A percentile compares a stretch with the other conserved stretches of the same genome.
phyloP scores from a whole-genome alignment of 2,329 filamentous ascomycete genomes.

The Cyphellophora attinorum region DNA sequence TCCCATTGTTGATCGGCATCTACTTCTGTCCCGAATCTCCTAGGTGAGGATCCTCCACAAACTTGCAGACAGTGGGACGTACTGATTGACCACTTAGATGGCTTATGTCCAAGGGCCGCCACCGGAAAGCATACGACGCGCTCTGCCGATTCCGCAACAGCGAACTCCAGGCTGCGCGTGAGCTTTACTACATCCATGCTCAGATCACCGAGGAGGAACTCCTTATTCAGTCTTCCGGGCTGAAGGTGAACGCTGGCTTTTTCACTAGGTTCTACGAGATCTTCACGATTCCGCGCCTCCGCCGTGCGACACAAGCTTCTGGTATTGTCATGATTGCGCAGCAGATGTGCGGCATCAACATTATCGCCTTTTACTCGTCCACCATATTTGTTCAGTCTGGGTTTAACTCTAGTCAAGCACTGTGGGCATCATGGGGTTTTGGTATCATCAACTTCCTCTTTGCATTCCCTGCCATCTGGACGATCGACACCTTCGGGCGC shows the following conservation, averaged over 20 bases:
- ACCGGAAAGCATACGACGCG: constrained; percentile 31
- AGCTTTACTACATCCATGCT: constrained; percentile 37
- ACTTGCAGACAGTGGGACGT: too few relatives aligned
- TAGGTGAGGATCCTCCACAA: too few relatives aligned
- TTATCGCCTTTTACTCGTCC: constrained; percentile 66
- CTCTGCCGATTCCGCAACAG: constrained; percentile 34
- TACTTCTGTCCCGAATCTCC: constrained; percentile 33
- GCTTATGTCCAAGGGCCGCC: constrained; percentile 36
- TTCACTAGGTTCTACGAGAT: constrained; percentile 48
- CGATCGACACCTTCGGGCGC: constrained; percentile 59
- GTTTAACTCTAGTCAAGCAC: constrained; percentile 43
- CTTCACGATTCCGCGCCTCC: constrained; percentile 38
- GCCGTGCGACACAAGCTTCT: constrained; percentile 61
- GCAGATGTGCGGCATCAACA: constrained; percentile 64
- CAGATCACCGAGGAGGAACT: constrained; percentile 24
- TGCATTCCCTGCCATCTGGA: constrained; percentile 47
- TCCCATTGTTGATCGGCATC: constrained; percentile 36
- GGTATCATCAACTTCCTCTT: constrained; percentile 57
- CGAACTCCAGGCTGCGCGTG: constrained; percentile 34
- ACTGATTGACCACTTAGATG: constrained; percentile 28
- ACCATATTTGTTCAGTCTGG: constrained; percentile 48
- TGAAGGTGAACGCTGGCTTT: constrained; percentile 44
- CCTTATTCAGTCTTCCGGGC: constrained; percentile 13
- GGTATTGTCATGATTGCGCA: constrained; percentile 73
- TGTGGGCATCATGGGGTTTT: constrained; percentile 56